Percentiles rank a stretch among this genome's conserved stretches.
Evolutionary conservation across 495 filamentous ascomycete species (phyloP).

Genomic region (Aspergillus sparsus): DNA sequence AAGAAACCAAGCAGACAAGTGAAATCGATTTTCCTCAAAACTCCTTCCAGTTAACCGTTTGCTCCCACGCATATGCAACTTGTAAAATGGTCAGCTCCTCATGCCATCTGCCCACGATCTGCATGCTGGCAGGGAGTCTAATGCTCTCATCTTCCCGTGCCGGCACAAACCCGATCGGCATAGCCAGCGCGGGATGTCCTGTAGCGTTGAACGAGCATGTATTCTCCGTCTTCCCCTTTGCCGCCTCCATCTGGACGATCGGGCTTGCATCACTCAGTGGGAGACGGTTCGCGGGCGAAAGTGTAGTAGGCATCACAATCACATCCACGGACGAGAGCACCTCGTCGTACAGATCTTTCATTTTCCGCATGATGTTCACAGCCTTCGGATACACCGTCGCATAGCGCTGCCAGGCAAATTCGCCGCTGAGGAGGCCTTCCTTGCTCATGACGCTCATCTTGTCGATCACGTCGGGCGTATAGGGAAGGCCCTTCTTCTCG

Average conservation of each 20-base stretch:
- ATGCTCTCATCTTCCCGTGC: slow-evolving; percentile 25
- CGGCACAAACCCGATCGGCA: slow-evolving; percentile 13
- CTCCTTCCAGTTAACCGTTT: slow-evolving; percentile 5
- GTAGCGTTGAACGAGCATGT: slow-evolving; percentile 7
- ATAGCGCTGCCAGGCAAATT: slow-evolving; percentile 6
- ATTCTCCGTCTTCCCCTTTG: slow-evolving; percentile 11
- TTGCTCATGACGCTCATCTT: slow-evolving; percentile 1
- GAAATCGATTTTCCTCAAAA: background rate
- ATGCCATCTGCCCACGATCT: slow-evolving; percentile 50
- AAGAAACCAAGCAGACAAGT: too few relatives aligned
- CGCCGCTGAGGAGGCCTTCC: slow-evolving; percentile 11
- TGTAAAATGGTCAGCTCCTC: slow-evolving; percentile 46
- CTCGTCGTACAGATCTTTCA: slow-evolving; percentile 40
- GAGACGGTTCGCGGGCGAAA: background rate
- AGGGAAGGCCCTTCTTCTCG: background rate
- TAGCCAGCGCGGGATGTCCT: slow-evolving; percentile 14
- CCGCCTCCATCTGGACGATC: background rate
- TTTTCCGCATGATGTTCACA: slow-evolving; percentile 30
- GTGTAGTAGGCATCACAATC: slow-evolving; percentile 10
- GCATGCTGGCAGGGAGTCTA: slow-evolving; percentile 50
- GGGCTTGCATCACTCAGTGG: background rate
- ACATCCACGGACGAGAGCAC: slow-evolving; percentile 2
- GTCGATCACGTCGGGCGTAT: slow-evolving; percentile 1
- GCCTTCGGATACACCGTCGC: slow-evolving; percentile 24
- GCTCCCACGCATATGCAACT: slow-evolving; percentile 51